Conservation (phyloP, 768 basidiomycete species). For the Leccinum truebloodii region DNA sequence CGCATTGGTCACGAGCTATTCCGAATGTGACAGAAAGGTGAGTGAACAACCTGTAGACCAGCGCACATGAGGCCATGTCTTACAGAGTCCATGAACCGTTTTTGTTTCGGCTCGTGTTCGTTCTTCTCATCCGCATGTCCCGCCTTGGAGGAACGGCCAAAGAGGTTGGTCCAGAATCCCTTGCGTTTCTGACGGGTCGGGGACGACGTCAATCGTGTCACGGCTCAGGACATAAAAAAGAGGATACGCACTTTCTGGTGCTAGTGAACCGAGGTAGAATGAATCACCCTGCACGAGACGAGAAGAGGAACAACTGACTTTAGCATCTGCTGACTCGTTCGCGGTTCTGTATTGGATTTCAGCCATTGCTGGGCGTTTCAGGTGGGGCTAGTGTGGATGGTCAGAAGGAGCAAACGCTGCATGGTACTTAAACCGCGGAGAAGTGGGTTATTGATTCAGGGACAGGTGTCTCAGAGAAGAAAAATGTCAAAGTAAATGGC, state of each 20-base stretch:
- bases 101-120: conserved; percentile 1
- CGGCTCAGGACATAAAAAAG: not conserved
- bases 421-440: conserved; percentile 8
- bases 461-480: not conserved
- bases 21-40: not conserved
- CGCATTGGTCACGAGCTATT: conserved; percentile 2
- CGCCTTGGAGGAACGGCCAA: conserved; percentile 3
- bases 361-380: conserved; percentile 5
- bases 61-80: not conserved
- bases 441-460: conserved; percentile 7
- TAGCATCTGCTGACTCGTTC: not conserved
- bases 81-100: conserved; percentile 15
- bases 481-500: not conserved
- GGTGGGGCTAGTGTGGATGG: not conserved
- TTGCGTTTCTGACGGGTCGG: conserved; percentile 16
- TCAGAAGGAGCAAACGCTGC: not conserved
- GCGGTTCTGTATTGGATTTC: not conserved
- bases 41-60: too few relatives aligned
- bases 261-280: not conserved
- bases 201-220: not conserved
- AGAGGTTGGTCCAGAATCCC: conserved; percentile 16
- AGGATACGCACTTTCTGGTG: conserved; percentile 8
- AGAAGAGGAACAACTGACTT: conserved; percentile 3
- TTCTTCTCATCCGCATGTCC: not conserved
- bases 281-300: not conserved